phyloP scores from a whole-genome alignment of 208 protist genomes.

The Trypanosoma brucei region DNA sequence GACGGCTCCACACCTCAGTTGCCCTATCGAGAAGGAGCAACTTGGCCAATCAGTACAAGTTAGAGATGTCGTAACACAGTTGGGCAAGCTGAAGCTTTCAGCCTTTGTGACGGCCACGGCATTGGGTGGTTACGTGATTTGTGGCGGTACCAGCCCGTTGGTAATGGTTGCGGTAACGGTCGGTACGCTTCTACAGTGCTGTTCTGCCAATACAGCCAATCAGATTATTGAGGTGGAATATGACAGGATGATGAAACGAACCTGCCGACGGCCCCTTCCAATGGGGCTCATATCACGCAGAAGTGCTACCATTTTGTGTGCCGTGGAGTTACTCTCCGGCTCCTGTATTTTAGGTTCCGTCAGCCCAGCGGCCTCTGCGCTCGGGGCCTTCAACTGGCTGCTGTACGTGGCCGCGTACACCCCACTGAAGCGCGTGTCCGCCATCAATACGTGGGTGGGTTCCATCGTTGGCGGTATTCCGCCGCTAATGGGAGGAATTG shows the following conservation, averaged over 20 bases:
- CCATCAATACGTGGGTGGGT: constrained; percentile 88
- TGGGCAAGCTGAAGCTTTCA: constrained; percentile 83
- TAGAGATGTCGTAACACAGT: constrained; percentile 38
- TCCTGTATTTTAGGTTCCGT: constrained; percentile 63
- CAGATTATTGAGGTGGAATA: constrained; percentile 79
- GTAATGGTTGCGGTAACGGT: constrained; percentile 42
- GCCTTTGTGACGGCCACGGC: constrained; percentile 77
- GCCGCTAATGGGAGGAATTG: constrained; percentile 85
- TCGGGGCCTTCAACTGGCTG: constrained; percentile 79
- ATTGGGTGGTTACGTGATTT: constrained; percentile 70
- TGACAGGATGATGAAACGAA: constrained; percentile 88
- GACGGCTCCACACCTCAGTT: constrained; percentile 33
- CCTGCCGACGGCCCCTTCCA: constrained; percentile 78
- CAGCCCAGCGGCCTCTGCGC: constrained; percentile 47
- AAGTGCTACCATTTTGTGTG: constrained; percentile 36
- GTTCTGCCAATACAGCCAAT: constrained; percentile 87
- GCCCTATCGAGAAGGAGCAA: constrained; percentile 42
- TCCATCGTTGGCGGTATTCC: constrained; percentile 90
- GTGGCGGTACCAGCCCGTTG: constrained; percentile 47
- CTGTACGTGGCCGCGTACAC: constrained; percentile 89
- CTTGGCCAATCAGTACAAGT: constrained; percentile 23
- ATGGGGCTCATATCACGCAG: constrained; percentile 59
- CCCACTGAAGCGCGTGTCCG: constrained; percentile 80
- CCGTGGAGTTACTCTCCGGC: constrained; percentile 52
- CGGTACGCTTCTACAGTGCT: constrained; percentile 79